phyloP scores from a whole-genome alignment of 1,139 yeast genomes.

The Lodderomyces parapsilosis region DNA sequence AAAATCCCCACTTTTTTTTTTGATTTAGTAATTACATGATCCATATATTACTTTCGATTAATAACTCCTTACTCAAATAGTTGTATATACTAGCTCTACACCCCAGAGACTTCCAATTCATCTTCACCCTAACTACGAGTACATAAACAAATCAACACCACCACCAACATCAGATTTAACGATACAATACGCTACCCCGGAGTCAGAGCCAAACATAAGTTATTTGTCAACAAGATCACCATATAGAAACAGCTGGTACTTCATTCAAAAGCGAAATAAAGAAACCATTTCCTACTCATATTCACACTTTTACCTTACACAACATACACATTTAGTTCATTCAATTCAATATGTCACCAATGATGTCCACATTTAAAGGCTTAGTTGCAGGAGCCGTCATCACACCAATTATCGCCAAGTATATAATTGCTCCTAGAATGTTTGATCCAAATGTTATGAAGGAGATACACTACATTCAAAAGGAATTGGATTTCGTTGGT shows the following conservation, averaged over 20 bases:
- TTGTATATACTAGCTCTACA: background rate
- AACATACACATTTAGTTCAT: too few species aligned
- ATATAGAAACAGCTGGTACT: too few species aligned
- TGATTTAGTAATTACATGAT: too few species aligned
- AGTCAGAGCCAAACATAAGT: too few species aligned
- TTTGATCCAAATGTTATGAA: slow-evolving; percentile 23
- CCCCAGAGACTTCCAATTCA: background rate
- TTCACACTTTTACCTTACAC: too few species aligned
- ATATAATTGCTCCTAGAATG: slow-evolving; percentile 25
- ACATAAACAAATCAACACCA: background rate
- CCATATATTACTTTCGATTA: too few species aligned
- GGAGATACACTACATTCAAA: slow-evolving; percentile 33
- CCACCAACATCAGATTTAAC: background rate
- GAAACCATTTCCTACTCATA: too few species aligned
- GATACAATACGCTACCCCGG: background rate
- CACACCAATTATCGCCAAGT: slow-evolving; percentile 32
- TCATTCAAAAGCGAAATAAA: too few species aligned
- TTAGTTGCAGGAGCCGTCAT: slow-evolving; percentile 28
- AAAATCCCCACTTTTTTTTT: background rate
- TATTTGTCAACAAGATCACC: too few species aligned
- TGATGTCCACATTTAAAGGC: slow-evolving; percentile 17
- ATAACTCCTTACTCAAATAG: background rate
- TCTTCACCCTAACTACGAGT: background rate
- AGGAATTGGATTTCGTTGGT: slow-evolving; percentile 37
- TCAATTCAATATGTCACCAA: background rate